phyloP scores from a whole-genome alignment of 257 asterid species.

The Mitragyna speciosa region DNA sequence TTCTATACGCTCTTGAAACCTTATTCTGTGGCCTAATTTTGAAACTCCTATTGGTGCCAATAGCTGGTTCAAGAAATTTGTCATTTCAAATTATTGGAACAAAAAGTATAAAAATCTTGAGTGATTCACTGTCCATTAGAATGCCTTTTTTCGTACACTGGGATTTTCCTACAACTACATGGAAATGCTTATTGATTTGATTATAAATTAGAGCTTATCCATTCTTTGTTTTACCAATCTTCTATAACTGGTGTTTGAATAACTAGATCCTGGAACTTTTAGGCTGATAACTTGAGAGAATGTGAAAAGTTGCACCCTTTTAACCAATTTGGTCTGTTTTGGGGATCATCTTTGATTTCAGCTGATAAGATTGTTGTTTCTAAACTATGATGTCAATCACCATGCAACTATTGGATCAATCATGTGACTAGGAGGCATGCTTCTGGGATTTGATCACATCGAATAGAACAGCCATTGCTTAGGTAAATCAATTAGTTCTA shows the following conservation, averaged over 20 bases:
- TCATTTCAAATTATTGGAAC: not conserved
- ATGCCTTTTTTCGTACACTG: not conserved
- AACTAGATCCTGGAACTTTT: not conserved
- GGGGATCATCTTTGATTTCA: not conserved
- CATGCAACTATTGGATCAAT: not conserved
- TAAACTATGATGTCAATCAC: not conserved
- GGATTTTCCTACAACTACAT: not conserved
- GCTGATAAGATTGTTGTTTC: not conserved
- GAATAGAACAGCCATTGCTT: not conserved
- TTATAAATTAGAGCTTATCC: not conserved
- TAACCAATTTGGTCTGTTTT: not conserved
- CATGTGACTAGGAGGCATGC: not conserved
- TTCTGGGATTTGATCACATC: not conserved
- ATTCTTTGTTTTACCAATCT: not conserved
- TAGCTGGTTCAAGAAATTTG: not conserved
- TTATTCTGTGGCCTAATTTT: not conserved
- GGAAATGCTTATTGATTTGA: not conserved
- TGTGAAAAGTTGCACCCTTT: not conserved
- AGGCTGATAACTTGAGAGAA: not conserved
- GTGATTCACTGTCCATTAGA: not conserved
- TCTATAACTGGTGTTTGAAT: not conserved
- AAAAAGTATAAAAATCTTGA: not conserved
- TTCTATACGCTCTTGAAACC: not conserved
- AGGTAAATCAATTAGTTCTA: not conserved
- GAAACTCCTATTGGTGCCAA: not conserved